Percentiles rank a stretch among this genome's conserved stretches.
These are phyloP conservation scores for Panicum miliaceum DNA, from an alignment of 176 grass and related monocot species.

Conservation along the genomic window DNA sequence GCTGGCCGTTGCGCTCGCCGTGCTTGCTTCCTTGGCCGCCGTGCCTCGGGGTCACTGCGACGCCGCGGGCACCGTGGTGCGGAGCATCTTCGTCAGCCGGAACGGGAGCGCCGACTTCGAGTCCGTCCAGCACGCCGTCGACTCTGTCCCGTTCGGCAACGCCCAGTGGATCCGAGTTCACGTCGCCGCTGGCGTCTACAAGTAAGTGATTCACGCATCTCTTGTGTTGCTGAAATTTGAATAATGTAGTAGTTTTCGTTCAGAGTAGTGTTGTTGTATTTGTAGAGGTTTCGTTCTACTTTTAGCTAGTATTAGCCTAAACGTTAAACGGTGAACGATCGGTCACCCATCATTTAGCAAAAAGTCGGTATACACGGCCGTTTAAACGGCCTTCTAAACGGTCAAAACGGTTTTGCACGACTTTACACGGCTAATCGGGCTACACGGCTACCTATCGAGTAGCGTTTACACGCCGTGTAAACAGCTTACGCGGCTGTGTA, in stretches of 20 bases:
- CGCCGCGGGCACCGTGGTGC: slow-evolving; percentile 15
- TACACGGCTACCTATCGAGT: too few relatives aligned
- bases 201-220: slow-evolving; percentile 14
- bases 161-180: slow-evolving; percentile 53
- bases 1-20: not conserved
- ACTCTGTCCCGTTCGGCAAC: slow-evolving; percentile 48
- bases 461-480: too few relatives aligned
- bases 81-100: slow-evolving; percentile 36
- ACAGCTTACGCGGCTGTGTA: too few relatives aligned
- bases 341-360: too few relatives aligned
- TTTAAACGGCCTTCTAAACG: too few relatives aligned
- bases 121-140: slow-evolving; percentile 48
- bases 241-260: not conserved
- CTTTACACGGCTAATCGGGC: too few relatives aligned
- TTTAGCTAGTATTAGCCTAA: too few relatives aligned
- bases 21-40: not conserved
- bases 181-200: slow-evolving; percentile 56
- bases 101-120: slow-evolving; percentile 42
- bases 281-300: not conserved
- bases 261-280: not conserved
- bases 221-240: not conserved
- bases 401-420: too few relatives aligned
- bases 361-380: too few relatives aligned
- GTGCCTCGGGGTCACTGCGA: slow-evolving; percentile 4
- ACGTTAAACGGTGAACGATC: too few relatives aligned